Percentiles rank a stretch among this genome's conserved stretches.
phyloP scores from a whole-genome alignment of 2,329 filamentous ascomycete genomes.

The Ustulina deusta region DNA sequence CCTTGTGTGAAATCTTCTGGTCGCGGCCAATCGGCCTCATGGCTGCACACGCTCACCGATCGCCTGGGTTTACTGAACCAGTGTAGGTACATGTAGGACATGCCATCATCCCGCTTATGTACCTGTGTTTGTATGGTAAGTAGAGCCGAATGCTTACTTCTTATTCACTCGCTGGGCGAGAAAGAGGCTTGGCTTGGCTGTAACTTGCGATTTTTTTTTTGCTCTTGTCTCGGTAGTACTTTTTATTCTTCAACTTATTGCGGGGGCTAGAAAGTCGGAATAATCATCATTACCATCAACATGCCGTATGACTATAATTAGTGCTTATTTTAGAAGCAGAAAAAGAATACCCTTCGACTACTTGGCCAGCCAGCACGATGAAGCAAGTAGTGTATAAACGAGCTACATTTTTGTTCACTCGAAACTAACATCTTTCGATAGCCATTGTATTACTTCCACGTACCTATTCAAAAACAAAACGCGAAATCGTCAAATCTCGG shows the following conservation, averaged over 20 bases:
- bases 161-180: neutral
- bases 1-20: neutral
- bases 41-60: conserved; percentile 26
- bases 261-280: neutral
- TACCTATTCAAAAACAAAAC: neutral
- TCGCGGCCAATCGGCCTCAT: conserved; percentile 19
- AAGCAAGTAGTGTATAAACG: neutral
- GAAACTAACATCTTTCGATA: neutral
- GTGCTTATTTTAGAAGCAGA: neutral
- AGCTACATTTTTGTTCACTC: neutral
- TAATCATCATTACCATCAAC: neutral
- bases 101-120: conserved; percentile 1
- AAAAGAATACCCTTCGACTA: no score
- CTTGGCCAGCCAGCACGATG: neutral
- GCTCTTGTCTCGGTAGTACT: no score
- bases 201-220: neutral
- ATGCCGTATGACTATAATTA: neutral
- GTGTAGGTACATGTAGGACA: neutral
- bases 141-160: neutral
- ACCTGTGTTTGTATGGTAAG: neutral
- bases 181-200: neutral
- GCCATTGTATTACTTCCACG: neutral
- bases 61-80: conserved; percentile 20
- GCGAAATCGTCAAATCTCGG: conserved; percentile 5
- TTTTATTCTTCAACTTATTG: neutral